Conservation (phyloP, 305 asterid genomes). For the Fraxinus ornus region DNA sequence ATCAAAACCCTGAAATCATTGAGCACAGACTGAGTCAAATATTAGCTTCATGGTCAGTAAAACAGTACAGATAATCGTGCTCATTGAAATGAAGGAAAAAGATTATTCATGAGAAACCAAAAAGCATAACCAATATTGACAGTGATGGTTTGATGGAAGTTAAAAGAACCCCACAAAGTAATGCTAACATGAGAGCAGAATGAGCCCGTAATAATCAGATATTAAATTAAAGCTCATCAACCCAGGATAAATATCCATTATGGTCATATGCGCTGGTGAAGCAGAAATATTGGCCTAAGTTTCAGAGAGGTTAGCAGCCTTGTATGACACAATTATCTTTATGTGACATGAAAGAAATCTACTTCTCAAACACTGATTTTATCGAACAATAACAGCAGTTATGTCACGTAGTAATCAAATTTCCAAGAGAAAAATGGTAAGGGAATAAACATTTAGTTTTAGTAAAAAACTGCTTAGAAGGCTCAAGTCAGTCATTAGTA, state of each 20-base stretch:
- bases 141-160: not conserved
- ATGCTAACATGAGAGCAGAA: not conserved
- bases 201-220: not conserved
- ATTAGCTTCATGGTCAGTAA: not conserved
- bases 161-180: not conserved
- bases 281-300: not conserved
- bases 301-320: not conserved
- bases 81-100: not conserved
- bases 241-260: not conserved
- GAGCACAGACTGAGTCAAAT: conserved; percentile 10
- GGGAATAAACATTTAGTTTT: not conserved
- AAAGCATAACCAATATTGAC: conserved; percentile 2
- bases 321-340: not conserved
- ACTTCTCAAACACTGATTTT: not conserved
- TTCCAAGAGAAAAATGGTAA: not conserved
- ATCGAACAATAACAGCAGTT: not conserved
- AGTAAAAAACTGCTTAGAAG: not conserved
- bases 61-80: not conserved
- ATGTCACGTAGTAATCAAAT: not conserved
- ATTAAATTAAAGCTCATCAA: not conserved
- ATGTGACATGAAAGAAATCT: not conserved
- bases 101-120: not conserved
- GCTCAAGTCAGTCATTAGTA: not conserved
- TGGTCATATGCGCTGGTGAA: not conserved
- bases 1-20: conserved; percentile 78